phyloP scores from a whole-genome alignment of 163 green algal genomes.

The Chlorella variabilis region DNA sequence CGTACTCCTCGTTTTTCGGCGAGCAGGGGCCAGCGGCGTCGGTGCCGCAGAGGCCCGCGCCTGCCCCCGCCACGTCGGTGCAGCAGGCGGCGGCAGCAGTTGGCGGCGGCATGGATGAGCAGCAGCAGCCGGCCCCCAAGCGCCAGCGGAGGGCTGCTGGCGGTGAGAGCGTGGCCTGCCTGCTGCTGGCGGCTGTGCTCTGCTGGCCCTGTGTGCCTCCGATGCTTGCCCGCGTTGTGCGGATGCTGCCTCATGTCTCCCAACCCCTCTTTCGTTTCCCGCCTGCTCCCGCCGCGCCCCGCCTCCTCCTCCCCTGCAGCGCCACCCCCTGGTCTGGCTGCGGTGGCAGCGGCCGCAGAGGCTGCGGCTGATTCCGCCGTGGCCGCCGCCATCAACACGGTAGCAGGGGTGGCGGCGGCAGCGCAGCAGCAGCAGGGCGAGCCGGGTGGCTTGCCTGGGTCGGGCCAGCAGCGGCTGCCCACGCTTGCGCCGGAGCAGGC shows the following conservation, averaged over 20 bases:
- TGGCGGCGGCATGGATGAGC: neutral
- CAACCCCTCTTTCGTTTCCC: too few relatives aligned
- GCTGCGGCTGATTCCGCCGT: neutral
- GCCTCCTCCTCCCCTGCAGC: too few relatives aligned
- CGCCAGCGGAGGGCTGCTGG: neutral
- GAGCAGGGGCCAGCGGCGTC: neutral
- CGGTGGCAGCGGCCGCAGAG: neutral
- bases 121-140: slow-evolving; percentile 8
- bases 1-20: too few relatives aligned
- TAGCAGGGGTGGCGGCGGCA: too few relatives aligned
- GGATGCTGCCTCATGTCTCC: too few relatives aligned
- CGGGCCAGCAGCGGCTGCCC: neutral
- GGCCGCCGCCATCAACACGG: too few relatives aligned
- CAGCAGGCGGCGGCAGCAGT: neutral
- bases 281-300: too few relatives aligned
- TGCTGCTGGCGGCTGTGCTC: too few relatives aligned
- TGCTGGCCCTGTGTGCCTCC: too few relatives aligned
- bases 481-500: neutral
- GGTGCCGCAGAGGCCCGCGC: neutral
- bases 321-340: neutral
- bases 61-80: neutral
- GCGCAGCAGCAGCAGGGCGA: too few relatives aligned
- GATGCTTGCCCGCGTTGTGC: too few relatives aligned
- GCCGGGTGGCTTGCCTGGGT: too few relatives aligned
- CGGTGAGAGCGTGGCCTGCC: neutral